Percentiles rank a stretch among this genome's conserved stretches.
Evolutionary conservation across 2,329 filamentous ascomycete species (phyloP).

Genomic region (Paecilomyces dactylethromorphus): DNA sequence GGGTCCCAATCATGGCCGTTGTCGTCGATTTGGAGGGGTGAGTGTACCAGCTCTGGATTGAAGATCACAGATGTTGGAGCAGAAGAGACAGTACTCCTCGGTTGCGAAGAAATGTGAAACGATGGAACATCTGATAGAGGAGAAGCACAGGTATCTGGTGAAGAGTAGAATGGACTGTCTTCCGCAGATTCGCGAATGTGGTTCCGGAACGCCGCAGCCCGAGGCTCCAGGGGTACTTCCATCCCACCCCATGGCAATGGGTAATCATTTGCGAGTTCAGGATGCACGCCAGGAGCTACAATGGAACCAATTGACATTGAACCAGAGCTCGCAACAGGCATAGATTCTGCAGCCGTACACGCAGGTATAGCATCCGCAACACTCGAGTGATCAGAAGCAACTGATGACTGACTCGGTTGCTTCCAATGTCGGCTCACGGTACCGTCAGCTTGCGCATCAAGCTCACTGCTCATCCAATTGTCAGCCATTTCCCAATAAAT

Average conservation of each 20-base stretch:
- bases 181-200: constrained; percentile 31
- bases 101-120: constrained; percentile 23
- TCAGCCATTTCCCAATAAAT: constrained; percentile 5
- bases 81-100: constrained; percentile 24
- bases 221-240: constrained; percentile 26
- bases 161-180: constrained; percentile 37
- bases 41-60: constrained; percentile 24
- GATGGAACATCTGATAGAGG: constrained; percentile 30
- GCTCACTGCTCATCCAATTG: constrained; percentile 17
- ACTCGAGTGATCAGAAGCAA: constrained; percentile 14
- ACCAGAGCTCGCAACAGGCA: constrained; percentile 19
- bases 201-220: constrained; percentile 20
- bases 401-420: constrained; percentile 14
- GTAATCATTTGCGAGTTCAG: constrained; percentile 24
- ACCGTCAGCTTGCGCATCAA: constrained; percentile 28
- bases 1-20: constrained; percentile 27
- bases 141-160: constrained; percentile 39
- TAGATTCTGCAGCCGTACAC: constrained; percentile 14
- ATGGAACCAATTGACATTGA: constrained; percentile 32
- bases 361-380: constrained; percentile 17
- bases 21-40: constrained; percentile 25
- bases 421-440: constrained; percentile 16
- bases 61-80: constrained; percentile 26
- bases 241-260: constrained; percentile 30
- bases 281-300: constrained; percentile 26